Evolutionary conservation across 2,329 filamentous ascomycete genomes (phyloP).

Genomic region (Alternaria solani): DNA sequence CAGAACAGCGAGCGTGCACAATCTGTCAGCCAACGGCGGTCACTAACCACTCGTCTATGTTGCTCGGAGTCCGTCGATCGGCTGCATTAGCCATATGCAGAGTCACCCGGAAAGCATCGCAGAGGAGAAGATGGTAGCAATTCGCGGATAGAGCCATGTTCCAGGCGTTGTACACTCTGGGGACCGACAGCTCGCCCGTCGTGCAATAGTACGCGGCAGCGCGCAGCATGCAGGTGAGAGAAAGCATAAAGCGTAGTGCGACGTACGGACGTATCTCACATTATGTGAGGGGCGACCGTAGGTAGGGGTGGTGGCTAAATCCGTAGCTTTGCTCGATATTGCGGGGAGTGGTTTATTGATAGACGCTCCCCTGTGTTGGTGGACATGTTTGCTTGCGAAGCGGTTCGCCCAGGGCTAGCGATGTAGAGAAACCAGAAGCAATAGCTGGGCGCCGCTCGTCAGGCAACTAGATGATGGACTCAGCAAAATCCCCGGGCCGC

Average conservation of each 20-base stretch:
- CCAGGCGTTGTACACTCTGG: conserved; percentile 21
- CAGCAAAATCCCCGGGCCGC: conserved; percentile 5
- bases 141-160: conserved; percentile 24
- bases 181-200: background rate
- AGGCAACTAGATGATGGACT: background rate
- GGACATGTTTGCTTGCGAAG: conserved; percentile 8
- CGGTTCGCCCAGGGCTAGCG: background rate
- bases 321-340: conserved; percentile 2
- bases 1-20: conserved; percentile 24
- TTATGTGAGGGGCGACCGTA: conserved; percentile 11
- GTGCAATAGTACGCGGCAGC: background rate
- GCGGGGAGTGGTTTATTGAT: conserved; percentile 12
- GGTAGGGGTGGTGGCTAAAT: conserved; percentile 24
- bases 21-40: conserved; percentile 31
- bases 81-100: conserved; percentile 40
- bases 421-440: conserved; percentile 3
- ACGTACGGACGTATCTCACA: conserved; percentile 30
- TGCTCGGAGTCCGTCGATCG: conserved; percentile 36
- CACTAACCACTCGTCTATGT: conserved; percentile 17
- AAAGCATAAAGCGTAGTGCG: conserved; percentile 35
- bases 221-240: conserved; percentile 32
- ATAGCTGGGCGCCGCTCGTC: conserved; percentile 1
- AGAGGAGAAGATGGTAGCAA: conserved; percentile 19
- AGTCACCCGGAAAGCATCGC: conserved; percentile 30
- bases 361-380: conserved; percentile 9